phyloP scores from a whole-genome alignment of 2,329 filamentous ascomycete species.

The Fusarium sublunatum region DNA sequence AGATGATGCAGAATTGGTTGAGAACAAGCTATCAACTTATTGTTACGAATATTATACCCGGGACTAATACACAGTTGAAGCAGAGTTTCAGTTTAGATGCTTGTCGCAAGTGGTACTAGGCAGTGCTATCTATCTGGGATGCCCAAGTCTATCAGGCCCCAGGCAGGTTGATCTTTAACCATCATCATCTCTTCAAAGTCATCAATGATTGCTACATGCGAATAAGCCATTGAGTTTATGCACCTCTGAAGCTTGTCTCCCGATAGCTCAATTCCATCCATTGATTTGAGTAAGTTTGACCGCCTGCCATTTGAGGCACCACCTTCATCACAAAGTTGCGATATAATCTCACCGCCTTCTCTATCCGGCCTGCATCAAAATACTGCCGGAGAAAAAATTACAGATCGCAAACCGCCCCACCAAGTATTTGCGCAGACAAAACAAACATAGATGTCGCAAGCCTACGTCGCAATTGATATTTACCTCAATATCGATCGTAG shows the following conservation, averaged over 20 bases:
- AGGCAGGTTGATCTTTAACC: conserved; percentile 24
- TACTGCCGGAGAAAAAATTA: conserved; percentile 46
- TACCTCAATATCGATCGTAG: conserved; percentile 6
- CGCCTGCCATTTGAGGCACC: conserved; percentile 36
- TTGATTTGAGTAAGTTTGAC: conserved; percentile 22
- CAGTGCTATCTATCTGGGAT: no score
- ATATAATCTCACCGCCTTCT: conserved; percentile 33
- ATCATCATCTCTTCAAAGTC: no score
- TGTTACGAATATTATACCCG: no score
- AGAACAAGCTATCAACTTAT: no score
- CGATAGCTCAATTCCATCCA: no score
- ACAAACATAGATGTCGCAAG: conserved; percentile 32
- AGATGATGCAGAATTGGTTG: no score
- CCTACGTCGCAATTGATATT: conserved; percentile 13
- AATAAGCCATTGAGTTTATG: no score
- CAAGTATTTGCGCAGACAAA: conserved; percentile 15
- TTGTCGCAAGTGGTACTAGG: neutral
- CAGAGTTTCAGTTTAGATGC: neutral
- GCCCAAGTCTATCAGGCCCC: conserved; percentile 44
- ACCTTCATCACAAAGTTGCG: neutral
- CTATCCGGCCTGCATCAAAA: neutral
- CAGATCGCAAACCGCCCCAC: conserved; percentile 39
- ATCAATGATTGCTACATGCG: neutral
- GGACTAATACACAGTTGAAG: no score
- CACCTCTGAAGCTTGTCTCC: no score